Evolutionary conservation across 2,329 filamentous ascomycete genomes (phyloP).

Genomic region (Cladobotryum protrusum): DNA sequence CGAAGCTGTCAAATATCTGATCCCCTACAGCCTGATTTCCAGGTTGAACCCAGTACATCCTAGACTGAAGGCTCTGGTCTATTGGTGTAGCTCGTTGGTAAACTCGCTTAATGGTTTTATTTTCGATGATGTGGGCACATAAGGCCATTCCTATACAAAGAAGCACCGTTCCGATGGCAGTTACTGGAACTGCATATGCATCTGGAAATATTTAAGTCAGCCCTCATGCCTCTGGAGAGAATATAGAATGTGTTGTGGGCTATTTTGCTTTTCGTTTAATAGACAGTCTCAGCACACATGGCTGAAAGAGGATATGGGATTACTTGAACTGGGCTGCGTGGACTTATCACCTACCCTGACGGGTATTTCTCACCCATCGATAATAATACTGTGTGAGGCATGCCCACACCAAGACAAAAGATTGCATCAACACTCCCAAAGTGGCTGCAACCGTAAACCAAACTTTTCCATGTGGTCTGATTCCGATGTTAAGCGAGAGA

Average conservation of each 20-base stretch:
- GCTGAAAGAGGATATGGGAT: too few relatives aligned
- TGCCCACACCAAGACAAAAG: conserved; percentile 2
- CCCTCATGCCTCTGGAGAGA: too few relatives aligned
- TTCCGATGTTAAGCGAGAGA: conserved; percentile 4
- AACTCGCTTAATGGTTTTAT: conserved; percentile 11
- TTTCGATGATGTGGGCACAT: conserved; percentile 15
- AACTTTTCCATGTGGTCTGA: neutral
- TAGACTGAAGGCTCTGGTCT: neutral
- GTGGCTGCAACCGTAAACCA: neutral
- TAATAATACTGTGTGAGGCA: conserved; percentile 7
- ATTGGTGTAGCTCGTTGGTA: neutral
- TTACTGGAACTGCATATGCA: conserved; percentile 11
- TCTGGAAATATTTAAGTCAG: neutral
- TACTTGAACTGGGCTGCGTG: too few relatives aligned
- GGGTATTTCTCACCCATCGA: conserved; percentile 5
- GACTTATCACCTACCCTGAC: too few relatives aligned
- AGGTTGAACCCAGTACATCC: conserved; percentile 14
- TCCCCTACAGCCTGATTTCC: conserved; percentile 16
- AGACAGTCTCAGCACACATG: too few relatives aligned
- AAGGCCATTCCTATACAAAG: conserved; percentile 13
- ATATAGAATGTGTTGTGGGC: too few relatives aligned
- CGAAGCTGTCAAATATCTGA: conserved; percentile 17
- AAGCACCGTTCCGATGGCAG: conserved; percentile 13
- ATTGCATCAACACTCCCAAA: neutral
- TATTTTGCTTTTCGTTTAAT: too few relatives aligned